Conservation (phyloP, 768 basidiomycete species). For the Lentinula lateritia region DNA sequence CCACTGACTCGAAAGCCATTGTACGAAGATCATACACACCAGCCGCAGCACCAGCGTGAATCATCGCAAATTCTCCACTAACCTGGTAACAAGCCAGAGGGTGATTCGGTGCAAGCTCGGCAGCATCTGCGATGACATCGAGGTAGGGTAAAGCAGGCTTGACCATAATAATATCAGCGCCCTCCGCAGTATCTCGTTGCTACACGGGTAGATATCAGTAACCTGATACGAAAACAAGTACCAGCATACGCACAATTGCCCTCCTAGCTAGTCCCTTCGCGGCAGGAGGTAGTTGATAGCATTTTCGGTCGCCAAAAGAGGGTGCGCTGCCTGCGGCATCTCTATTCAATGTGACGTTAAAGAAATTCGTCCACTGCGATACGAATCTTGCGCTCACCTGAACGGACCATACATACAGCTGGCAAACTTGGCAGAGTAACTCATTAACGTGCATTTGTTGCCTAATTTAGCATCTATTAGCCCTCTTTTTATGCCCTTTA, state of each 20-base stretch:
- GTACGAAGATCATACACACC: slow-evolving; percentile 89
- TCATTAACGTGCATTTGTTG: slow-evolving; percentile 91
- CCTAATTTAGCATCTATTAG: slow-evolving; percentile 81
- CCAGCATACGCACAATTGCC: slow-evolving; percentile 66
- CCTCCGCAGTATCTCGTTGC: slow-evolving; percentile 85
- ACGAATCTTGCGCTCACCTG: slow-evolving; percentile 44
- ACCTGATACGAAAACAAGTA: neutral
- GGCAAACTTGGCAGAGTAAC: slow-evolving; percentile 97
- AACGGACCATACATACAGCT: slow-evolving; percentile 95
- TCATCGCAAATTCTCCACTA: slow-evolving; percentile 96
- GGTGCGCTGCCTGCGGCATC: slow-evolving; percentile 98
- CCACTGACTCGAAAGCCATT: slow-evolving; percentile 93
- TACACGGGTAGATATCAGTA: slow-evolving; percentile 24
- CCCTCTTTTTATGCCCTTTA: slow-evolving; percentile 81
- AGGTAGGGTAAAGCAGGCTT: slow-evolving; percentile 96
- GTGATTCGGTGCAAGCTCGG: slow-evolving; percentile 73
- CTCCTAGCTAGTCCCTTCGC: slow-evolving; percentile 88
- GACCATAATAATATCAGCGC: slow-evolving; percentile 99
- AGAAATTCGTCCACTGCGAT: neutral
- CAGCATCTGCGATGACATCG: slow-evolving; percentile 90
- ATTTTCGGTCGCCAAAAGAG: slow-evolving; percentile 92
- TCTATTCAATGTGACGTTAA: slow-evolving; percentile 30
- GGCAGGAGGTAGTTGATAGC: slow-evolving; percentile 91
- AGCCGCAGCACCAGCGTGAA: slow-evolving; percentile 87
- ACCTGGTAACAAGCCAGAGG: slow-evolving; percentile 98